Base-by-base conservation (phyloP, 768 basidiomycete species). In the Trametes villosa region DNA sequence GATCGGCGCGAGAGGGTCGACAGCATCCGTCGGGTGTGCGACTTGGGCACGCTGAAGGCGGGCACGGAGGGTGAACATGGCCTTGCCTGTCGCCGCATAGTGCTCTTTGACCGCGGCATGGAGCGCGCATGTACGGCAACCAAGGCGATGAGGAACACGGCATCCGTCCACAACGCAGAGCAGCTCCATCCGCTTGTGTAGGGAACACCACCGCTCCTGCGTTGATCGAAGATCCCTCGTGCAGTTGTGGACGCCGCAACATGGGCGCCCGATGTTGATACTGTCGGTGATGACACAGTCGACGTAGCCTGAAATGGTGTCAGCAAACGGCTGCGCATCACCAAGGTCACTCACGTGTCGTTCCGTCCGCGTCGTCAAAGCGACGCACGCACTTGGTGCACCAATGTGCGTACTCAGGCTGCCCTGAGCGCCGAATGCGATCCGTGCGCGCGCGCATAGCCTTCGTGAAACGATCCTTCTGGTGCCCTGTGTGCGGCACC, bases 331-430 rank as follows among this genome's bases (percentile, higher is more conserved):
- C n/a, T n/a, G n/a, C 46, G n/a, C 9, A 27, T 24, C 4, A n/a
- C 29, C 49, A 33, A 55, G 40, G 44, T 38, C 30, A 64, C 45
- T 52, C 27, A 51, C 13, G 47, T 46, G 57, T 9, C 13, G 41
- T 27, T 2, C 67, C 63, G 42, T 64, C 53, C 7, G 22, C 54
- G 30, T 55, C 41, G 2, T 64, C 36, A 38, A 50, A 71, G 9
- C 67, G 47, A 0, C 71, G 62, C 2, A 66, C 29, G 58, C 75
- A 76, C 31, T 64, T 61, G 2, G 72, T 49, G 40, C 76, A 77
- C 36, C 60, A 68, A 47, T 77, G 75, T 0, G 36, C 41, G 52
- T 60, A 59, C 46, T 76, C 73, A 0, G 69, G 67, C 34, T 74
- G 73, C 0, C 75, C 71, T 42, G 49, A 41, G 12, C 56, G 42